phyloP scores from a whole-genome alignment of 306 rosid species.

The Abrus precatorius region DNA sequence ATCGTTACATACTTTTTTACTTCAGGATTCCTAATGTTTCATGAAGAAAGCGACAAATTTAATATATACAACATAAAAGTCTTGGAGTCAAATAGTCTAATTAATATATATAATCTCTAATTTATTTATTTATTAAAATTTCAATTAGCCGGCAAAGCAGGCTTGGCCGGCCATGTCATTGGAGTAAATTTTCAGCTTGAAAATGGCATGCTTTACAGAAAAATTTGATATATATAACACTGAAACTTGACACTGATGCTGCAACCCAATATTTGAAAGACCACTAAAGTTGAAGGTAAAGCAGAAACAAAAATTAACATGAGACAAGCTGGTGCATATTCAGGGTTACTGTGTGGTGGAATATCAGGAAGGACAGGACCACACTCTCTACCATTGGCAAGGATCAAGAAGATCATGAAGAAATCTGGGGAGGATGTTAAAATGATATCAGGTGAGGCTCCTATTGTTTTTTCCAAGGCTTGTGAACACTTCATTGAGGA shows the following conservation, averaged over 20 bases:
- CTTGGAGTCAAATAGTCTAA: conserved; percentile 12
- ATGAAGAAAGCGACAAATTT: no score
- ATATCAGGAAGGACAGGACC: conserved; percentile 64
- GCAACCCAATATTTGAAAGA: conserved; percentile 23
- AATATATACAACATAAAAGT: no score
- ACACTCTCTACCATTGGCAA: conserved; percentile 74
- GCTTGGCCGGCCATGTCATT: conserved; percentile 48
- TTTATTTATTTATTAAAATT: neutral
- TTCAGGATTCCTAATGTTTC: no score
- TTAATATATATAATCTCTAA: neutral
- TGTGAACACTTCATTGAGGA: conserved; percentile 81
- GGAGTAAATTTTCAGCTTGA: conserved; percentile 35
- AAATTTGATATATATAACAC: conserved; percentile 40
- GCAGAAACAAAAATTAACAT: conserved; percentile 8
- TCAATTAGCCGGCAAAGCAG: conserved; percentile 53
- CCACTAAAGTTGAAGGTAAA: neutral
- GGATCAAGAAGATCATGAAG: conserved; percentile 89
- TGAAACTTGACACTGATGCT: conserved; percentile 1
- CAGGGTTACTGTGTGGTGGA: conserved; percentile 61
- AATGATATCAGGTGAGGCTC: conserved; percentile 84
- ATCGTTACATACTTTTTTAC: no score
- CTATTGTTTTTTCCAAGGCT: conserved; percentile 76
- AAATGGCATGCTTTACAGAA: neutral
- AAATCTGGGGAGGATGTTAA: conserved; percentile 71
- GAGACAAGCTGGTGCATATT: conserved; percentile 84